Percentiles rank a stretch among this genome's conserved stretches.
phyloP scores from a whole-genome alignment of 2,329 filamentous ascomycete genomes.

The Chalaropsis thielavioides region DNA sequence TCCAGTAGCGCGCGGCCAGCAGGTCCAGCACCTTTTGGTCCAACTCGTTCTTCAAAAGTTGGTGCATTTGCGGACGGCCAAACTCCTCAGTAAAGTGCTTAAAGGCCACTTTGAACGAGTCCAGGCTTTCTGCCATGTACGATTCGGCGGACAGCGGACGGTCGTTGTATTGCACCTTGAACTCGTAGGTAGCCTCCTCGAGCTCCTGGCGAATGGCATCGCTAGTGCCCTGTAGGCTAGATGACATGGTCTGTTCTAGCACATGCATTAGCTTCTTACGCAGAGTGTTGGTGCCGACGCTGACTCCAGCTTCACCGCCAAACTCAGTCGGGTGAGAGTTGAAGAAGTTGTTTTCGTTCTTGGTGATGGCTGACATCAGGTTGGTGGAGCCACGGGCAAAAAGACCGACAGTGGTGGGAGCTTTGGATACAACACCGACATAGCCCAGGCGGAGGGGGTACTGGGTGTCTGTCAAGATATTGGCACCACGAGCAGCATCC shows the following conservation, averaged over 20 bases:
- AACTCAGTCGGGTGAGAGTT: slow-evolving; percentile 69
- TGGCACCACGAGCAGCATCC: slow-evolving; percentile 61
- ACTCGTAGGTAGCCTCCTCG: slow-evolving; percentile 93
- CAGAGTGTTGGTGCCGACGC: slow-evolving; percentile 70
- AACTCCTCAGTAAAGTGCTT: slow-evolving; percentile 86
- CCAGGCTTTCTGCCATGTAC: slow-evolving; percentile 86
- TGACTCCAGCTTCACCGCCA: slow-evolving; percentile 55
- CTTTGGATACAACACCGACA: slow-evolving; percentile 81
- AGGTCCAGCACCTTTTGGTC: slow-evolving; percentile 92
- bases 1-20: slow-evolving; percentile 91
- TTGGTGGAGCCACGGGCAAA: slow-evolving; percentile 75
- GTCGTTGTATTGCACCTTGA: slow-evolving; percentile 99
- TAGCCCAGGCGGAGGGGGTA: slow-evolving; percentile 93
- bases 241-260: slow-evolving; percentile 91
- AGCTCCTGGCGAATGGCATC: slow-evolving; percentile 90
- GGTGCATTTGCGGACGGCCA: slow-evolving; percentile 74
- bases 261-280: slow-evolving; percentile 96
- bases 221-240: slow-evolving; percentile 74
- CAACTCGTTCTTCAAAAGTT: slow-evolving; percentile 78
- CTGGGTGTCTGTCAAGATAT: slow-evolving; percentile 74
- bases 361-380: slow-evolving; percentile 64
- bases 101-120: slow-evolving; percentile 95
- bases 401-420: slow-evolving; percentile 54
- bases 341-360: slow-evolving; percentile 82
- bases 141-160: slow-evolving; percentile 87